Percentiles rank a stretch among this genome's conserved stretches.
Evolutionary conservation across 768 basidiomycete species (phyloP).

Genomic region (Postia placenta): DNA sequence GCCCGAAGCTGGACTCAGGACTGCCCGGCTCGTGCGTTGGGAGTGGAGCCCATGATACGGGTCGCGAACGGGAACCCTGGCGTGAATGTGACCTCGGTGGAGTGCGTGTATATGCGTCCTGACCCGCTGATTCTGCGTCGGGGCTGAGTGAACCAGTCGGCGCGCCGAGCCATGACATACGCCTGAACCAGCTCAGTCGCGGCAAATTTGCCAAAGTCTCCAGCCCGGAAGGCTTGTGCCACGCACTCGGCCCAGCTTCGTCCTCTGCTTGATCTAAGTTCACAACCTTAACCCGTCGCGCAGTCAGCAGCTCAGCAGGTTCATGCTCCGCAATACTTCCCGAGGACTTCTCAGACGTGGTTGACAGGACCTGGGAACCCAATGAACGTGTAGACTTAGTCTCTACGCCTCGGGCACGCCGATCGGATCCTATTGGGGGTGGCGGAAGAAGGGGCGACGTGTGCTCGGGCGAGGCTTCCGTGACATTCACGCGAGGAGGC

Average conservation of each 20-base stretch:
- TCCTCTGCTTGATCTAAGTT: conserved; percentile 18
- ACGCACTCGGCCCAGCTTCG: conserved; percentile 14
- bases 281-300: conserved; percentile 37
- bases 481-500: conserved; percentile 21
- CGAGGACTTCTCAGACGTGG: conserved; percentile 21
- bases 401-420: conserved; percentile 19
- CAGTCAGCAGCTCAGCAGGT: conserved; percentile 43
- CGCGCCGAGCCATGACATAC: conserved; percentile 19
- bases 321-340: conserved; percentile 26
- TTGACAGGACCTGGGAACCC: background rate
- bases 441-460: conserved; percentile 31
- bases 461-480: conserved; percentile 14
- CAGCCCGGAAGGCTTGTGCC: conserved; percentile 33
- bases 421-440: conserved; percentile 31
- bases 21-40: conserved; percentile 3
- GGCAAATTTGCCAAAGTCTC: conserved; percentile 39
- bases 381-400: conserved; percentile 20
- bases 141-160: conserved; percentile 1
- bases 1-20: background rate
- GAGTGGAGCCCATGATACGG: conserved; percentile 12
- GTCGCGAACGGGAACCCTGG: conserved; percentile 16
- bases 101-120: conserved; percentile 21
- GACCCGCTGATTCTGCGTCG: conserved; percentile 3
- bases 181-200: conserved; percentile 57
- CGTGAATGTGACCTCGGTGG: conserved; percentile 20